Conservation (phyloP, 2,329 filamentous ascomycete genomes). For the Elsinoe necatrix region DNA sequence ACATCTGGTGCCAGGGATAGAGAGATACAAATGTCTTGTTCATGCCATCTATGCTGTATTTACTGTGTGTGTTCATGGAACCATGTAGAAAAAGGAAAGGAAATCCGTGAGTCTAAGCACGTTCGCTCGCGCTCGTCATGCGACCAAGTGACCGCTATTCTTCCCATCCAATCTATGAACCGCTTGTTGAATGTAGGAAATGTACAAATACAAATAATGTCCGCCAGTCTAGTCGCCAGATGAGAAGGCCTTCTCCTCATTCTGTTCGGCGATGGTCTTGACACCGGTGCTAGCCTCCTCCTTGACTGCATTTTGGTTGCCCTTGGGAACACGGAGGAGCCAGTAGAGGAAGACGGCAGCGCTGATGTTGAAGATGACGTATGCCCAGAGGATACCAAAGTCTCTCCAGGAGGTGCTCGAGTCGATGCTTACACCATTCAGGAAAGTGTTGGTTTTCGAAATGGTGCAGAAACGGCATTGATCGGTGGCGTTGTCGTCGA, state of each 20-base stretch:
- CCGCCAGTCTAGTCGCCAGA: slow-evolving; percentile 13
- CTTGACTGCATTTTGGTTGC: slow-evolving; percentile 32
- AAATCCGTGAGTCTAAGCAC: slow-evolving; percentile 6
- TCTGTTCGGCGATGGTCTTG: slow-evolving; percentile 75
- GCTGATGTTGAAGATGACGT: slow-evolving; percentile 44
- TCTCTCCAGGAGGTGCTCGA: slow-evolving; percentile 45
- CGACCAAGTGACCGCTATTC: not conserved
- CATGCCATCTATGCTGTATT: slow-evolving; percentile 1
- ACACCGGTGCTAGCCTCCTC: slow-evolving; percentile 82
- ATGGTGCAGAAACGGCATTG: slow-evolving; percentile 37
- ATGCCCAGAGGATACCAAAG: slow-evolving; percentile 48
- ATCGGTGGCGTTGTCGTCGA: slow-evolving; percentile 26
- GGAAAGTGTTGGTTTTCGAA: slow-evolving; percentile 36
- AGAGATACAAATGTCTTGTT: not conserved
- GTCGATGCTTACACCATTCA: slow-evolving; percentile 33
- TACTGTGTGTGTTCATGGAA: slow-evolving; percentile 6
- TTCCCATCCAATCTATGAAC: not conserved
- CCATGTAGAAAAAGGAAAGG: not conserved
- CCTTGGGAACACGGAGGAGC: slow-evolving; percentile 46
- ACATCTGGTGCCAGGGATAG: not conserved
- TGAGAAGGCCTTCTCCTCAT: slow-evolving; percentile 15
- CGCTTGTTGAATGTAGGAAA: not conserved
- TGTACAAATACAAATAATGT: not conserved
- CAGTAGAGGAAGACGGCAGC: slow-evolving; percentile 47
- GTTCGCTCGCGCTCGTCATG: slow-evolving; percentile 1